Evolutionary conservation across 345 rosid species (phyloP).

Genomic region (Citrus glauca): DNA sequence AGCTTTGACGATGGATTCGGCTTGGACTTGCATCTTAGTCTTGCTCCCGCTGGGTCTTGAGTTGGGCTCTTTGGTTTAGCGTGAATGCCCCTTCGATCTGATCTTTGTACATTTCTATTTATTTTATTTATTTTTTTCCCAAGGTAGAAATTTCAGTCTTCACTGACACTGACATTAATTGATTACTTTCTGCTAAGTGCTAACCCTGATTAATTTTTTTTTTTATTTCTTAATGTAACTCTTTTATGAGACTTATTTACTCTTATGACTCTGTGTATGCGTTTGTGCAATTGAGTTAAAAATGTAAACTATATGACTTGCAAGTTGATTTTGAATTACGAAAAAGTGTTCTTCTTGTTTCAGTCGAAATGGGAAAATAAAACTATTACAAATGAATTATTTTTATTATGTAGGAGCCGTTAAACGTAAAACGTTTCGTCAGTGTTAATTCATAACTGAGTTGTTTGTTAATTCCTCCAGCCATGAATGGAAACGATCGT

Average conservation of each 20-base stretch:
- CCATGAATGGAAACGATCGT: neutral
- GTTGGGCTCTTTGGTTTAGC: neutral
- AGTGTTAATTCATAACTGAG: no score
- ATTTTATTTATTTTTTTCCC: constrained; percentile 38
- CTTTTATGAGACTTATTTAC: neutral
- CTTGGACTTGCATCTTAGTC: constrained; percentile 89
- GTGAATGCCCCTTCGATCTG: neutral
- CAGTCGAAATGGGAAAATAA: neutral
- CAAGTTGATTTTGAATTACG: neutral
- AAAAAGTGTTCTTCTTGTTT: neutral
- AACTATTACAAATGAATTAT: neutral
- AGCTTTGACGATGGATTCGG: constrained; percentile 71
- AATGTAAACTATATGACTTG: neutral
- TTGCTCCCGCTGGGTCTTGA: constrained; percentile 83
- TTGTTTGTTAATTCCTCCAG: no score
- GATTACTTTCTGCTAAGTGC: neutral
- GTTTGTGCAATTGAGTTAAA: neutral
- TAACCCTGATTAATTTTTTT: neutral
- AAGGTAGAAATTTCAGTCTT: neutral
- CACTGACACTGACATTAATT: neutral
- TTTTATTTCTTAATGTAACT: neutral
- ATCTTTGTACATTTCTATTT: constrained; percentile 42
- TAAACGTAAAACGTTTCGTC: no score
- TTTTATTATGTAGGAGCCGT: no score
- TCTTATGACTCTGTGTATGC: neutral